phyloP scores from a whole-genome alignment of 345 rosid species.

The Dipteronia sinensis region DNA sequence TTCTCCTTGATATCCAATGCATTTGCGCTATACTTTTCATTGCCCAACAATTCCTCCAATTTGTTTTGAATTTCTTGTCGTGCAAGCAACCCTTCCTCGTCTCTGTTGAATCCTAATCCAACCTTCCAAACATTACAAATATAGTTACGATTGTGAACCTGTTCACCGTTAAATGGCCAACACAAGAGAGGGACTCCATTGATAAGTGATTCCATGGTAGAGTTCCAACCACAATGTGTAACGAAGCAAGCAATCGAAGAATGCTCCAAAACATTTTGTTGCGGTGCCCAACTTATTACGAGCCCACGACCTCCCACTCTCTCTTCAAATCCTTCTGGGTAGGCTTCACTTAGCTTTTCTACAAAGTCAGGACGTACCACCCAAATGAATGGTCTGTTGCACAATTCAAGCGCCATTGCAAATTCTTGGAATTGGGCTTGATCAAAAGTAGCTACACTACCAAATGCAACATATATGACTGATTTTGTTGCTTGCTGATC shows the following conservation, averaged over 20 bases:
- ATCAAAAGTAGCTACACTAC: slow-evolving; percentile 30
- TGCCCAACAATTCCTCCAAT: slow-evolving; percentile 32
- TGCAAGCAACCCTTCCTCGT: slow-evolving; percentile 27
- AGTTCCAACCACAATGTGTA: slow-evolving; percentile 43
- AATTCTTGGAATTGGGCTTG: slow-evolving; percentile 30
- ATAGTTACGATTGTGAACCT: slow-evolving; percentile 38
- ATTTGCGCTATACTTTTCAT: slow-evolving; percentile 21
- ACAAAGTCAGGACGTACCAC: slow-evolving; percentile 9
- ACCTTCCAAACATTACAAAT: slow-evolving; percentile 49
- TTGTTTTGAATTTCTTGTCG: slow-evolving; percentile 33
- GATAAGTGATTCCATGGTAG: slow-evolving; percentile 53
- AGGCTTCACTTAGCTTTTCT: slow-evolving; percentile 9
- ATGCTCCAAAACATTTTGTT: neutral
- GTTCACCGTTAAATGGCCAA: slow-evolving; percentile 54
- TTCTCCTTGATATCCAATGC: slow-evolving; percentile 28
- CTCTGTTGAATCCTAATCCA: slow-evolving; percentile 40
- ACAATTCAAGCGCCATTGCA: slow-evolving; percentile 34
- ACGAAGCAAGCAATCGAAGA: neutral
- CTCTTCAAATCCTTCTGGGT: slow-evolving; percentile 1
- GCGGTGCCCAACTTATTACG: neutral
- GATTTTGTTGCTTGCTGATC: slow-evolving; percentile 32
- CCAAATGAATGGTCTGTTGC: slow-evolving; percentile 17
- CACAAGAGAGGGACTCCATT: slow-evolving; percentile 57
- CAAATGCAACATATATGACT: slow-evolving; percentile 44
- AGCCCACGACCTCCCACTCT: slow-evolving; percentile 2